Evolutionary conservation across 208 protist genomes (phyloP), one percentile per base, ranked within the genome.

Genomic region (Kentomonas sorsogonicus): DNA sequence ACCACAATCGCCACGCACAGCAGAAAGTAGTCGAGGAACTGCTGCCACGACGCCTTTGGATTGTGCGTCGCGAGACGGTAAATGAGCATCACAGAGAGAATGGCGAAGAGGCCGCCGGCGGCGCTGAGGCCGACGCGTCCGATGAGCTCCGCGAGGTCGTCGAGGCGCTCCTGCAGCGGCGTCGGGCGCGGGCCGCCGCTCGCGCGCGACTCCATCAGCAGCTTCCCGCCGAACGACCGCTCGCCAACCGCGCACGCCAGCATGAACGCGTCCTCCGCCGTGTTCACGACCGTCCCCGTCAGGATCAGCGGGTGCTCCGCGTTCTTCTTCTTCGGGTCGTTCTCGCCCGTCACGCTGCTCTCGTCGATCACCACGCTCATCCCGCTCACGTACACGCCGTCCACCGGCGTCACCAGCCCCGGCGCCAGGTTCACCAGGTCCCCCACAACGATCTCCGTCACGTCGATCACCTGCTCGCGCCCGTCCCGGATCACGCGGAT

Each of bases 1-100:
- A 98, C 98, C 11, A 99, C 64, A 66, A 99, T 97, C 4, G 97
- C 93, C 11, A 99, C 83, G 23, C 82, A 84, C 18, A 97, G 74
- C 43, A 99, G 86, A 60, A 89, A 83, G 73, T 83, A 91, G 60
- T 93, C 77, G 40, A 91, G 64, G 63, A 93, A 85, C 53, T 69
- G 53, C n/a, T 60, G 65, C 25, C 48, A 48, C 10, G 70, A 34
- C 2, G 72, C 39, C 26, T 31, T n/a, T 6, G 69, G 56, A 0
- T 25, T n/a, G 47, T 76, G 53, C 6, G 44, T 61, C 30, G 72
- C 27, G 15, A 85, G 53, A 29, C 71, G 67, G 20, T 83, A 30
- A 2, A 66, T 60, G 47, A 86, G 73, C 31, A 88, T 83, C 7
- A 72, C 22, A 3, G 65, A 66, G 1, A 94, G 69, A 4, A 86